These are phyloP conservation scores for Cyathus striatus DNA, from an alignment of 768 basidiomycete species.

Conservation along the genomic window DNA sequence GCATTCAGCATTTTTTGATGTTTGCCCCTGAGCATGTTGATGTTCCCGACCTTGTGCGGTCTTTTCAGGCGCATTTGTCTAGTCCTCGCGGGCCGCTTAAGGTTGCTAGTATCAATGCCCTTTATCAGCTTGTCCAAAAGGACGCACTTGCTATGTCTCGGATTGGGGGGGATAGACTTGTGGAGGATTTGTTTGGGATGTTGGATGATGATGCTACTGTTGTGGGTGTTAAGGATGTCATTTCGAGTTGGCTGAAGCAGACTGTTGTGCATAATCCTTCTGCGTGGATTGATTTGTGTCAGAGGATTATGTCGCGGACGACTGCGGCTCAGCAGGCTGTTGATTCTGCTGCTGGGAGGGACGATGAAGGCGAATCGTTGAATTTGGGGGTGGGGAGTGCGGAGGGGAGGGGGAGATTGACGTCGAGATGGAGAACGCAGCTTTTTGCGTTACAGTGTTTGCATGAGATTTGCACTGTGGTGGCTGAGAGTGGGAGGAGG, in stretches of 20 bases:
- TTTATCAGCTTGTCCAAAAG: slow-evolving; percentile 96
- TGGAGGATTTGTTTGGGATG: slow-evolving; percentile 93
- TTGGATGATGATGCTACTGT: slow-evolving; percentile 92
- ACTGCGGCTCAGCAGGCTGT: slow-evolving; percentile 76
- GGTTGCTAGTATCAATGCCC: slow-evolving; percentile 89
- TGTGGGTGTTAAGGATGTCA: slow-evolving; percentile 90
- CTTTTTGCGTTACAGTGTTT: slow-evolving; percentile 91
- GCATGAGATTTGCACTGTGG: slow-evolving; percentile 80
- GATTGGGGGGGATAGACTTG: slow-evolving; percentile 88
- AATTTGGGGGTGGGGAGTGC: slow-evolving; percentile 53
- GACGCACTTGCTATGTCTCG: slow-evolving; percentile 90
- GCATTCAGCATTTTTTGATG: slow-evolving; percentile 95
- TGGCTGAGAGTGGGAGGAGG: slow-evolving; percentile 62
- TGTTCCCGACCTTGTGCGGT: slow-evolving; percentile 72
- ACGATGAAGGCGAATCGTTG: slow-evolving; percentile 94
- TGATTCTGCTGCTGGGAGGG: slow-evolving; percentile 59
- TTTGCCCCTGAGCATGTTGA: slow-evolving; percentile 85
- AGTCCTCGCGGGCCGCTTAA: slow-evolving; percentile 84
- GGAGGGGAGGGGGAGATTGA: slow-evolving; percentile 40
- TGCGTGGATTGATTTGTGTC: slow-evolving; percentile 97
- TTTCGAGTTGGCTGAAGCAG: slow-evolving; percentile 91
- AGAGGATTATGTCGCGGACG: slow-evolving; percentile 93
- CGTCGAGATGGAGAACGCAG: slow-evolving; percentile 94
- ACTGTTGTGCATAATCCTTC: slow-evolving; percentile 91
- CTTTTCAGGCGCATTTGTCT: slow-evolving; percentile 73